phyloP scores from a whole-genome alignment of 768 basidiomycete species.

The Tulasnella sp. region DNA sequence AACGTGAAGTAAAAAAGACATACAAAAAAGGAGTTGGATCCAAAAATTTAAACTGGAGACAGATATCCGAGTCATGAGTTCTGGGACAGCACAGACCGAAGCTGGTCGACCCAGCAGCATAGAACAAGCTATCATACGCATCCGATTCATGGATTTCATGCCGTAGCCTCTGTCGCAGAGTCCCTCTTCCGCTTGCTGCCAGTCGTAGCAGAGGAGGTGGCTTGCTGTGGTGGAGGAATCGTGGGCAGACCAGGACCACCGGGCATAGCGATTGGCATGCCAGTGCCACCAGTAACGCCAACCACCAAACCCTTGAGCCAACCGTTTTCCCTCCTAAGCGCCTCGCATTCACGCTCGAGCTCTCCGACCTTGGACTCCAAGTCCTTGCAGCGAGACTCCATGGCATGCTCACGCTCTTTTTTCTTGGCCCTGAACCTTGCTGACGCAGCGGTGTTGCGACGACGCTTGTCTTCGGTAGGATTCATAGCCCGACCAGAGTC shows the following conservation, averaged over 20 bases:
- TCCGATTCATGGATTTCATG: background rate
- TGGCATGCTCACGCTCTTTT: conserved; percentile 86
- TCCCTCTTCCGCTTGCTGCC: conserved; percentile 3
- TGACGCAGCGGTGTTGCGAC: conserved; percentile 86
- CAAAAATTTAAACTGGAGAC: background rate
- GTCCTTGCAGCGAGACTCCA: conserved; percentile 79
- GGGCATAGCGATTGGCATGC: conserved; percentile 13
- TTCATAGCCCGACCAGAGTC: conserved; percentile 31
- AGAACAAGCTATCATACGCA: background rate
- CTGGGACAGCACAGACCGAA: background rate
- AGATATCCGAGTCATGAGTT: background rate
- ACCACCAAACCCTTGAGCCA: conserved; percentile 89
- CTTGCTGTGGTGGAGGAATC: background rate
- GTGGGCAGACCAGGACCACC: conserved; percentile 1
- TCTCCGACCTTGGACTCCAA: conserved; percentile 69
- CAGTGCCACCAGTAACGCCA: conserved; percentile 49
- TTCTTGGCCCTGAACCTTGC: conserved; percentile 93
- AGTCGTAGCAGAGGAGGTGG: background rate
- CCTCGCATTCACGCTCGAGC: conserved; percentile 87
- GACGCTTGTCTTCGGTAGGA: conserved; percentile 80
- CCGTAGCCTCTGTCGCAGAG: background rate
- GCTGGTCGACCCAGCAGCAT: background rate
- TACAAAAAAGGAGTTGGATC: conserved; percentile 3
- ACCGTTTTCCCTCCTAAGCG: conserved; percentile 77
- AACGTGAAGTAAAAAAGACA: background rate